These are phyloP conservation scores for Fusarium xylarioides DNA, from an alignment of 2,329 filamentous ascomycete species.

Conservation along the genomic window DNA sequence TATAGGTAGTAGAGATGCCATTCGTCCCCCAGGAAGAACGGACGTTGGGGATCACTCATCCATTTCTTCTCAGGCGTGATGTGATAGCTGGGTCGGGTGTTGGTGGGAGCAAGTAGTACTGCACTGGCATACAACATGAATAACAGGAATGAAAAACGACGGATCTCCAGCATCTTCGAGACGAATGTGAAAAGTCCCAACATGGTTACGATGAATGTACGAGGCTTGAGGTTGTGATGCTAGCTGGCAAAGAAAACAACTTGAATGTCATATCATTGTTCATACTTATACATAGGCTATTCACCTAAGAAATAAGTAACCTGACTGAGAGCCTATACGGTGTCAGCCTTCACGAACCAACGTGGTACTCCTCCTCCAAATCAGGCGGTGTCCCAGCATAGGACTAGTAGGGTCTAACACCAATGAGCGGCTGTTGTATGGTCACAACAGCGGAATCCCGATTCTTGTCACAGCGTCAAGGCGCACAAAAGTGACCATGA, in stretches of 20 bases:
- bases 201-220: neutral
- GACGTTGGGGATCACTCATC: constrained; percentile 3
- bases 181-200: too few relatives aligned
- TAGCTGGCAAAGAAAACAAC: fast-evolving
- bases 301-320: fast-evolving
- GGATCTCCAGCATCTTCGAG: neutral
- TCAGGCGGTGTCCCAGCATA: too few relatives aligned
- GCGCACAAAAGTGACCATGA: neutral
- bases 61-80: neutral
- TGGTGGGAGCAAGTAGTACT: neutral
- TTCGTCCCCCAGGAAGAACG: neutral
- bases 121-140: neutral
- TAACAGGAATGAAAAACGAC: neutral
- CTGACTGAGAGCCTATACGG: fast-evolving
- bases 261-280: fast-evolving
- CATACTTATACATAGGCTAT: neutral
- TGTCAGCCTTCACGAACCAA: neutral
- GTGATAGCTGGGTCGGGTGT: neutral
- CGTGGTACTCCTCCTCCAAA: too few relatives aligned
- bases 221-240: neutral
- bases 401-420: too few relatives aligned
- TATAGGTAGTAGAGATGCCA: constrained; percentile 1
- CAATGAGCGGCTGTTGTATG: too few relatives aligned
- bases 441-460: fast-evolving
- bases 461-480: neutral